phyloP scores from a whole-genome alignment of 2,329 filamentous ascomycete species.

The Chaetomiaceae sp. region DNA sequence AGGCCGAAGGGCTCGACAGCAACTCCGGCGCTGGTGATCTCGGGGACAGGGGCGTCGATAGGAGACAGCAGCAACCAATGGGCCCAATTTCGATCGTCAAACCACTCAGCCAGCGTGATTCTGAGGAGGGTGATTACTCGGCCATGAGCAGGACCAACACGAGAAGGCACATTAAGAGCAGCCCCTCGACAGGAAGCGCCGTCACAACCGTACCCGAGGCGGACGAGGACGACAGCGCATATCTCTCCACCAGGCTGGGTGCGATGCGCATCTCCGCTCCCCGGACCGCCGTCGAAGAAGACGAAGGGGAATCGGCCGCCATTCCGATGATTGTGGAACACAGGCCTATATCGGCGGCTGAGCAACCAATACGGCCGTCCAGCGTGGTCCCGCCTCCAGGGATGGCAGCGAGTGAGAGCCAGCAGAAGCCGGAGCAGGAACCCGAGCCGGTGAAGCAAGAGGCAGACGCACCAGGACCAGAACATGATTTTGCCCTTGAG shows the following conservation, averaged over 20 bases:
- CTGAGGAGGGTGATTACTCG: constrained; percentile 49
- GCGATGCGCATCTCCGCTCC: constrained; percentile 51
- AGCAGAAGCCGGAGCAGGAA: neutral
- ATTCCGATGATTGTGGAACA: constrained; percentile 42
- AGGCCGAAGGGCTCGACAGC: constrained; percentile 77
- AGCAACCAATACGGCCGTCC: constrained; percentile 20
- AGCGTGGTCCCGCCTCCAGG: constrained; percentile 23
- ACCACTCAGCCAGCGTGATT: constrained; percentile 22
- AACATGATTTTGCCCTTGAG: constrained; percentile 12
- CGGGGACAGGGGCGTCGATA: constrained; percentile 8
- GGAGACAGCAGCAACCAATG: constrained; percentile 13
- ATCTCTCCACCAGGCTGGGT: constrained; percentile 44
- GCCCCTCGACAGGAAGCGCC: constrained; percentile 71
- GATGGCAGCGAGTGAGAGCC: neutral
- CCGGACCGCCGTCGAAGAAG: constrained; percentile 43
- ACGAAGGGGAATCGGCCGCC: constrained; percentile 36
- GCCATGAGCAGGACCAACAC: constrained; percentile 62
- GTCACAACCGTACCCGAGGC: constrained; percentile 80
- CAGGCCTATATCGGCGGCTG: constrained; percentile 3
- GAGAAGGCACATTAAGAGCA: constrained; percentile 74
- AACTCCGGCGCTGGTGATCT: constrained; percentile 18
- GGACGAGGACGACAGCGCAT: constrained; percentile 65
- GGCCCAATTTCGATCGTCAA: constrained; percentile 23
- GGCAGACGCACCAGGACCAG: neutral
- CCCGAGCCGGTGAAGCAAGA: neutral